Evolutionary conservation across 441 rosid genomes (phyloP), one percentile per base, ranked within the genome.

Genomic region (Arabidopsis hybrid): DNA sequence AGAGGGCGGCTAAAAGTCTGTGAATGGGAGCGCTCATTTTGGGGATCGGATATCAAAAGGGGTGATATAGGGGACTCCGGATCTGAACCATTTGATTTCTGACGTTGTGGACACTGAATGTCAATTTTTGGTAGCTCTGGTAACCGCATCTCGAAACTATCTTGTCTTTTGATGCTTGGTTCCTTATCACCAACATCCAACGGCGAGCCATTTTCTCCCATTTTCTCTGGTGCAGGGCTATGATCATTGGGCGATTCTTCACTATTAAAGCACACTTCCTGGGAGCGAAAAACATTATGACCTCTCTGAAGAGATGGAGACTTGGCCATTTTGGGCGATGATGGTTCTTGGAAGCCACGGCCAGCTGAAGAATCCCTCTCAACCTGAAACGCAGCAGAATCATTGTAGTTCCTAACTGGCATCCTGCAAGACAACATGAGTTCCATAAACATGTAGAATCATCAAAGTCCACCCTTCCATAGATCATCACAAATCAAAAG

Each of bases 61-160:
- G 99, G 98, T 51, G 99, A 96, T 65, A 96, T 91, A 64, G 99
- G 99, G 72, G 98, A 96, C 83, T 96, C 98, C 11, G 99, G 99
- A 72, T 87, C 95, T 59, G 99, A 93, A 71, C 93, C 96, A 82
- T 88, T 87, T 63, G 92, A 81, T 75, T 75, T 83, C 73, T 86
- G 93, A 64, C 74, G 83, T 63, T 88, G 82, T 69, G 86, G 85
- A 67, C 93, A 75, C 62, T 82, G 91, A 63, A 95, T 87, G 83
- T 92, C 98, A 77, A 95, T 85, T 85, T 91, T 92, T 9, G 96
- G 98, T 67, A 95, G 2, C 2, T 21, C 26, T 21, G 26, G 60
- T 50, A 95, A 85, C 80, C 88, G 83, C 95, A 83, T 89, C 81
- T 95, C 99, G 50, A 92, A 89, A 84, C 99, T 92, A 74, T 95